A percentile compares a stretch with the other conserved stretches of the same genome.
phyloP scores from a whole-genome alignment of 495 filamentous ascomycete genomes.

The Penicillium goetzii region DNA sequence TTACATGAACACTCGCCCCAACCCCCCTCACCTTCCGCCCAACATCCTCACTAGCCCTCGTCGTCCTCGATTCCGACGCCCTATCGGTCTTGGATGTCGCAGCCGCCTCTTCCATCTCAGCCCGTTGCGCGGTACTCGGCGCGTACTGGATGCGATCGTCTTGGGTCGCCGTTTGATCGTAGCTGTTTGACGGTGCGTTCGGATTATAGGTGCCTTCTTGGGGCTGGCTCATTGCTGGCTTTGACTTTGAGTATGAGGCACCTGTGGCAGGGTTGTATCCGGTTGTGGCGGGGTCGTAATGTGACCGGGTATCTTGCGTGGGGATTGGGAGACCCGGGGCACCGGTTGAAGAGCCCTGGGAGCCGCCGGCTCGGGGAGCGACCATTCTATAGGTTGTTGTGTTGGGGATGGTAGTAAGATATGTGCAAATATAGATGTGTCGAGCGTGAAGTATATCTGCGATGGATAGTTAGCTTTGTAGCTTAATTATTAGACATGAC shows the following conservation, averaged over 20 bases:
- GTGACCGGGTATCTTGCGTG: constrained; percentile 20
- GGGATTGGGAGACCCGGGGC: constrained; percentile 30
- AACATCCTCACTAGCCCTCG: constrained; percentile 9
- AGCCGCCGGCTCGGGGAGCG: neutral
- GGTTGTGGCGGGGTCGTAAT: constrained; percentile 29
- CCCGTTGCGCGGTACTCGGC: constrained; percentile 24
- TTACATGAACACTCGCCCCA: constrained; percentile 44
- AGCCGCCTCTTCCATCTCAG: constrained; percentile 17
- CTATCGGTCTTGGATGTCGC: neutral
- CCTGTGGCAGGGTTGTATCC: constrained; percentile 39
- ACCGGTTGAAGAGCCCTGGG: constrained; percentile 38
- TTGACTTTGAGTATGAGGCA: constrained; percentile 25
- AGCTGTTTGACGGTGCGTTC: constrained; percentile 12
- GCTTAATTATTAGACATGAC: constrained; percentile 20
- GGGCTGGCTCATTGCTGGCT: constrained; percentile 11
- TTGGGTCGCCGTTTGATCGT: constrained; percentile 10
- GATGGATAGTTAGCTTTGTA: neutral
- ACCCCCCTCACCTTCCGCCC: constrained; percentile 29
- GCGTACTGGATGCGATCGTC: constrained; percentile 24
- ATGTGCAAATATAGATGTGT: neutral
- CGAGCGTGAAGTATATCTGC: neutral
- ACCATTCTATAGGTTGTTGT: constrained; percentile 5
- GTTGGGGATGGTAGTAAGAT: neutral
- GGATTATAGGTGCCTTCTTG: constrained; percentile 13
- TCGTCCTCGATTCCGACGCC: constrained; percentile 8